Evolutionary conservation across 2,329 filamentous ascomycete genomes (phyloP).

Genomic region (Chrysoporthe deuterocubensis): DNA sequence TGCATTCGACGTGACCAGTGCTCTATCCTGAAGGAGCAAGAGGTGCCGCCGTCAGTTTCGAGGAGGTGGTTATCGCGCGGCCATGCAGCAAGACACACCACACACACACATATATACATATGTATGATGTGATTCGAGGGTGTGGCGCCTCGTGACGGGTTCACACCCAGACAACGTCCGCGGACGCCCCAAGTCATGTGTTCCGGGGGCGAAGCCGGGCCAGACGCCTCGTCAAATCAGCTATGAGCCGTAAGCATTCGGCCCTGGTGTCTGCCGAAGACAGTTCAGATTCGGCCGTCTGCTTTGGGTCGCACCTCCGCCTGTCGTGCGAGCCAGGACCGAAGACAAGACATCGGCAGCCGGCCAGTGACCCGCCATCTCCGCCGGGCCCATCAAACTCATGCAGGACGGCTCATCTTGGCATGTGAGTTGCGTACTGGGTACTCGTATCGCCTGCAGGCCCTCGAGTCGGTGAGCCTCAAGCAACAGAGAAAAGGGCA

Average conservation of each 20-base stretch:
- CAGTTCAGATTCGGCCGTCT: not conserved
- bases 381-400: slow-evolving; percentile 3
- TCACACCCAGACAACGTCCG: not conserved
- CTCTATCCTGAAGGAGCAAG: slow-evolving; percentile 6
- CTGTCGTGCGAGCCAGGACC: not conserved
- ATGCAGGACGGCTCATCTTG: not conserved
- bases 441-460: slow-evolving; percentile 10
- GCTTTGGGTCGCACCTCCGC: too few species aligned
- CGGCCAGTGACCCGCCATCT: not conserved
- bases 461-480: slow-evolving; percentile 2
- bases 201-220: not conserved
- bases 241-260: too few species aligned
- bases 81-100: not conserved
- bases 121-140: not conserved
- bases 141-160: not conserved
- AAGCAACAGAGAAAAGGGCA: not conserved
- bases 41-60: slow-evolving; percentile 7
- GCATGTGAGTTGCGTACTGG: not conserved
- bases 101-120: not conserved
- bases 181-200: slow-evolving; percentile 4
- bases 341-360: not conserved
- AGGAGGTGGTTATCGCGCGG: not conserved
- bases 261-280: not conserved
- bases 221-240: not conserved
- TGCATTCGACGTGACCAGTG: slow-evolving; percentile 21